Evolutionary conservation across 2,329 filamentous ascomycete species (phyloP), one percentile per base, ranked within the genome.

Genomic region (Penicillium sp.): DNA sequence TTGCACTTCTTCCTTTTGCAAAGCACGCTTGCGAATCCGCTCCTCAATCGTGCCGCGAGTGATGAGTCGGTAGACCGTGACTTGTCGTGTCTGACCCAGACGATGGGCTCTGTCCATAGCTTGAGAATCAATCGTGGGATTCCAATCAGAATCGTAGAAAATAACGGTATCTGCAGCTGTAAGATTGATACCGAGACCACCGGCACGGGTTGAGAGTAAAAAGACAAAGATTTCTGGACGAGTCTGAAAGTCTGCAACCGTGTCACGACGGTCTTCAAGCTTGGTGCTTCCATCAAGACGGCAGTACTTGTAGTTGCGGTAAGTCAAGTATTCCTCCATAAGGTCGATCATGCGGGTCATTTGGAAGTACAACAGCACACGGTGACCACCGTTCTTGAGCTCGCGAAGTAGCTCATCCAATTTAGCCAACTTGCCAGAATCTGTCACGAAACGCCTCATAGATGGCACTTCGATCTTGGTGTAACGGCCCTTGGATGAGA

Each of bases 281-380:
- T 97, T 99, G 45, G 94, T 99, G 18, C 91, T 96, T 69, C 94
- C 94, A 67, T 99, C 94, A 46, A 99, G 82, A 59, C 94, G 90
- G 67, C 93, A 95, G 77, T 97, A 99, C 74, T 96, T 97, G 86
- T 96, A 97, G 77, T 97, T 97, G 71, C 94, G 90, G 77, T 97
- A 97, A 0, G 94, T 97, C 58, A 99, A 81, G 66, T 97, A 99
- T 75, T 99, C 94, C 73, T 99, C 94, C 90, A 97, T 97, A 59
- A 99, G 80, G 71, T 99, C 93, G 69, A 99, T 97, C 94, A 99
- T 99, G 69, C 90, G 89, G 3, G 94, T 99, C 94, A 99, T 99
- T 80, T 99, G 94, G 89, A 99, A 99, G 81, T 99, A 99, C 20
- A 99, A 80, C 54, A 99, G 80, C 21, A 99, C 94, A 68, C 94